Evolutionary conservation across 2,329 filamentous ascomycete genomes (phyloP), one percentile per base, ranked within the genome.

Genomic region (Neopestalotiopsis clavispora): DNA sequence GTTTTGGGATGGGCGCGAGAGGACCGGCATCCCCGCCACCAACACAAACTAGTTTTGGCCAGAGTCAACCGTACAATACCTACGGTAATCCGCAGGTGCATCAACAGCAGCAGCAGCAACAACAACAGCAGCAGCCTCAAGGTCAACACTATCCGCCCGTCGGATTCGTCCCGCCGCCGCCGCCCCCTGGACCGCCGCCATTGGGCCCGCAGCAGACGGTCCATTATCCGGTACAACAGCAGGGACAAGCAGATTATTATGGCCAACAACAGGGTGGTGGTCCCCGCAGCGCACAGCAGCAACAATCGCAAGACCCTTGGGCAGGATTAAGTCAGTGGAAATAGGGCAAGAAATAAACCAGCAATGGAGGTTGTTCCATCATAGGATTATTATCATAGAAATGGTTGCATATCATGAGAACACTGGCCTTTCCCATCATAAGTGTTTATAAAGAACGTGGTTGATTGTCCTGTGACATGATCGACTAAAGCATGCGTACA

Each of bases 91-190:
- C 80, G 30, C 80, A 81, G 70, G 79, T 71, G n/a, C 76, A 81
- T 66, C 81, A 72, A 77, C 80, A 72, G 73, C 81, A 78, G 71
- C 78, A 75, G 73, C 83, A 80, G 62, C 79, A 81, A 66, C 82
- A 80, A 59, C 83, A 81, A 40, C 76, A 81, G 67, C 81, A 72
- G 77, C 80, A 73, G 62, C 79, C 80, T 66, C 82, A 80, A 60
- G 40, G 79, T 30, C 79, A 81, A 14, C 23, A 28, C 23, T 86
- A 85, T 67, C 83, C 87, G 38, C 86, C 88, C 14, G 82, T 83
- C 0, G 88, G 88, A 3, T 90, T 90, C 71, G 86, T 91, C 49
- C 89, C 88, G 4, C 89, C 89, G 3, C 89, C 89, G 6, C 89
- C 89, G 1, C 89, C 89, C 1, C 89, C 89, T 0, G 89, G 88